Percentiles rank a stretch among this genome's conserved stretches.
Evolutionary conservation across 257 asterid genomes (phyloP).

Genomic region (Cordia subcordata): DNA sequence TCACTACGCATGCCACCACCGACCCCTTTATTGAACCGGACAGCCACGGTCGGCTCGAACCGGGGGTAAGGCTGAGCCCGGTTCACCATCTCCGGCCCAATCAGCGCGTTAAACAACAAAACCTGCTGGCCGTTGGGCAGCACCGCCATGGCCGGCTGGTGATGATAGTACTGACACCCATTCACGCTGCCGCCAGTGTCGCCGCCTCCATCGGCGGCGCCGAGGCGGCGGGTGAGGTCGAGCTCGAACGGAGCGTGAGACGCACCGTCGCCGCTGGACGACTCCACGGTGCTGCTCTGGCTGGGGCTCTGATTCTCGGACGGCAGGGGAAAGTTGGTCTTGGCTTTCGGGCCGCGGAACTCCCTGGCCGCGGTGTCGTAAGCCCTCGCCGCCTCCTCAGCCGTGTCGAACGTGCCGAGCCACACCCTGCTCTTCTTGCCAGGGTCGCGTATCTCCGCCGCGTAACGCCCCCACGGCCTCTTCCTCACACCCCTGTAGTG

Average conservation of each 20-base stretch:
- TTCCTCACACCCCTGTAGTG: slow-evolving; percentile 82
- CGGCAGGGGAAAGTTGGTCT: slow-evolving; percentile 64
- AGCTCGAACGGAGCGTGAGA: slow-evolving; percentile 51
- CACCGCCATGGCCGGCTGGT: slow-evolving; percentile 56
- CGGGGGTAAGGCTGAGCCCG: slow-evolving; percentile 4
- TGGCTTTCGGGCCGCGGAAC: slow-evolving; percentile 85
- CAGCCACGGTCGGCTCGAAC: slow-evolving; percentile 19
- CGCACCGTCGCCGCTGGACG: slow-evolving; percentile 42
- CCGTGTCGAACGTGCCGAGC: slow-evolving; percentile 91
- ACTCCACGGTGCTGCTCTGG: slow-evolving; percentile 82
- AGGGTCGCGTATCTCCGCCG: slow-evolving; percentile 95
- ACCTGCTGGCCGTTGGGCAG: slow-evolving; percentile 61
- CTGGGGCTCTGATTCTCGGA: slow-evolving; percentile 48
- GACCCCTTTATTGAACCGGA: slow-evolving; percentile 17
- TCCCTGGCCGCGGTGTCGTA: slow-evolving; percentile 76
- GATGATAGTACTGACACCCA: slow-evolving; percentile 32
- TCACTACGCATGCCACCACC: slow-evolving; percentile 44
- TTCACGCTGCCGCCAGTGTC: slow-evolving; percentile 14
- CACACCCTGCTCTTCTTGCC: slow-evolving; percentile 85
- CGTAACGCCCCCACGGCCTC: slow-evolving; percentile 99
- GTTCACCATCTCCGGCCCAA: slow-evolving; percentile 9
- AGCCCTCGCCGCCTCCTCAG: slow-evolving; percentile 92
- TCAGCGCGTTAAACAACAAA: slow-evolving; percentile 27
- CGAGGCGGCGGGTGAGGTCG: slow-evolving; percentile 85
- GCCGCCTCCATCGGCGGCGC: slow-evolving; percentile 13